Evolutionary conservation across 352 stramenopile species (phyloP), one percentile per base, ranked within the genome.

Genomic region (Pythium aquatile): DNA sequence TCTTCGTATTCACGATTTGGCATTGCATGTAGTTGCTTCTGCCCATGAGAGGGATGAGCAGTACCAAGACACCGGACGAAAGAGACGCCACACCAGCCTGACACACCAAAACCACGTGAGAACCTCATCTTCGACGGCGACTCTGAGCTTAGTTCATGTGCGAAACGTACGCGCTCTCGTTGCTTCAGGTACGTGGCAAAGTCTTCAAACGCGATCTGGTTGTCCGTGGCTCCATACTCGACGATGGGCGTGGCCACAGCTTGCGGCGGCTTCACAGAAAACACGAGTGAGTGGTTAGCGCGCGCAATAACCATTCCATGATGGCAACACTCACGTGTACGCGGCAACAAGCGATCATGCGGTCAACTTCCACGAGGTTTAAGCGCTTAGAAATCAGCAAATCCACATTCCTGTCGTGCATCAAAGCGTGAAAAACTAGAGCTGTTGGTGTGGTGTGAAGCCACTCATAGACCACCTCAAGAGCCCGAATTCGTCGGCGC

Each of bases 11-110:
- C 26, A 90, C 63, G 49, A 83, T 72, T 26, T 89, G 60, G 53
- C 81, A 90, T 16, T 78, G 76, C 10, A 92, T 61, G 47, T 65
- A 70, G 24, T 58, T 63, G 60, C 81, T 65, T 28, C 70, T 66
- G 20, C 77, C 66, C 7, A 68, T 51, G 5, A 90, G 63, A 6
- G 83, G 83, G 20, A 75, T 75, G 24, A 92, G 66, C 28, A 92
- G 60, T 68, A 90, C 68, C 30, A 92, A 58, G 11, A 69, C 57
- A 1, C 75, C 79, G 6, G 74, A 65, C 3, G 57, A 47, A n/a
- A 90, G 70, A 37, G 80, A 64, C 24, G 68, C 79, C 1, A 90
- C 83, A 9, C 83, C 83, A 63, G 83, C 83, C 83, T 92, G 35
- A 11, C 35, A 35, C 20, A 24, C 20, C 20, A 52, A 55, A 13